Evolutionary conservation across 352 stramenopile species (phyloP), one percentile per base, ranked within the genome.

Genomic region (Globisporangium barbulae): DNA sequence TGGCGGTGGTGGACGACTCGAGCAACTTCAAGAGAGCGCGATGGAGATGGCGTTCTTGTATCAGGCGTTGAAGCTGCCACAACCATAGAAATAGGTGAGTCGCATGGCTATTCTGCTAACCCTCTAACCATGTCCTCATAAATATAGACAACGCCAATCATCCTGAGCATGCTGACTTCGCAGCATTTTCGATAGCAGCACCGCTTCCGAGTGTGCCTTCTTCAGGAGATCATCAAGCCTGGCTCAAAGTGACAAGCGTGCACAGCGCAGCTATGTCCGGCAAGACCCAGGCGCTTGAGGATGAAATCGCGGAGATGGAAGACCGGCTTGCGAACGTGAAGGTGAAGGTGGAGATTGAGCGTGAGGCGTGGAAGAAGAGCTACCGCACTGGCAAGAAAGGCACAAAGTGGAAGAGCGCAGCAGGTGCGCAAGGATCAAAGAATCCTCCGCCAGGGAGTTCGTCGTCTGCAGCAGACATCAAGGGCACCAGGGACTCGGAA

Each of bases 21-120:
- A 94, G 54, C 85, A 94, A 64, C 67, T 94, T 12, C 75, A 94
- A 45, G 83, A 90, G 49, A 83, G 74, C 53, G 85, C 85, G 8
- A 89, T 90, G 76, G 85, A 96, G 67, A 85, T 90, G 50, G 81
- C 85, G n/a, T 96, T 96, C 64, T 61, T 96, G 33, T 91, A 92
- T 67, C 77, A 82, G 58, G 81, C 84, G 3, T 54, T 96, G 19
- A 57, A 67, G 10, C 71, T 96, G 6, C 76, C 71, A 17, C 83
- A 82, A 52, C 31, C 72, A 41, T 63, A 47, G 33, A 53, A 54
- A 50, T 45, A 57, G 49, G 31, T 54, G 33, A 61, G 31, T 28
- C 25, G 60, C 19, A 49, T 48, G 28, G n/a, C 53, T 59, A 59
- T 61, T 65, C 42, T 65, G 33, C 15, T 60, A 53, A 54, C 19